A percentile compares a stretch with the other conserved stretches of the same genome.
phyloP scores from a whole-genome alignment of 352 stramenopile genomes.

The Phytopythium vexans region DNA sequence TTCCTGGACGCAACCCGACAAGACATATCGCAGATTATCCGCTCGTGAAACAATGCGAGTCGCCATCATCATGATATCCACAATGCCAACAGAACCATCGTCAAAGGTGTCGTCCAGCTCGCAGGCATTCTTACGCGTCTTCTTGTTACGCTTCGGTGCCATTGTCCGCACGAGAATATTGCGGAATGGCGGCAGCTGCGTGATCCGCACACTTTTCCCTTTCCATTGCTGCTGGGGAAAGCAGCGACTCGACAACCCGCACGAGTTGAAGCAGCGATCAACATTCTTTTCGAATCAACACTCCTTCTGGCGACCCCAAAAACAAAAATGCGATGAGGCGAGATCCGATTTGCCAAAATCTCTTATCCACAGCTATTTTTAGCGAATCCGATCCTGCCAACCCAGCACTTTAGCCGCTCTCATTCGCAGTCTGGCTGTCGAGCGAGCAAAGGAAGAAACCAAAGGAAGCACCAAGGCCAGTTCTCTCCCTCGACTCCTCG shows the following conservation, averaged over 20 bases:
- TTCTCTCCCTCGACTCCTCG: constrained; percentile 2
- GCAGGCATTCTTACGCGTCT: constrained; percentile 22
- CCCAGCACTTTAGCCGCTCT: constrained; percentile 4
- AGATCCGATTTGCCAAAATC: constrained; percentile 11
- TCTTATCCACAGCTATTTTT: constrained; percentile 18
- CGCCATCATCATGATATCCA: no score
- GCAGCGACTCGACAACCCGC: no score
- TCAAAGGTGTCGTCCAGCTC: constrained; percentile 27
- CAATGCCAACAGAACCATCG: constrained; percentile 8
- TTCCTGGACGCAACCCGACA: no score
- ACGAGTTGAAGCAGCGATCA: constrained; percentile 43
- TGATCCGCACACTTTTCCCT: no score
- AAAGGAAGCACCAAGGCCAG: constrained; percentile 7
- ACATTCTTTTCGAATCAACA: constrained; percentile 1
- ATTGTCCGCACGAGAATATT: no score
- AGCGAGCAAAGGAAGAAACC: constrained; percentile 8
- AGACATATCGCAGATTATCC: no score
- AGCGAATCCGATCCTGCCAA: constrained; percentile 30
- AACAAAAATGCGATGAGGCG: no score
- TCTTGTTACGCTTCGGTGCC: constrained; percentile 5
- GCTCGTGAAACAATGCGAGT: no score
- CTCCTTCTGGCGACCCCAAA: not conserved
- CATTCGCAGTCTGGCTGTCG: constrained; percentile 19
- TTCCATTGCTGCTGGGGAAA: not conserved
- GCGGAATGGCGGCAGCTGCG: no score